Evolutionary conservation across 169 alveolate species (phyloP).

Genomic region (Eimeria praecox): DNA sequence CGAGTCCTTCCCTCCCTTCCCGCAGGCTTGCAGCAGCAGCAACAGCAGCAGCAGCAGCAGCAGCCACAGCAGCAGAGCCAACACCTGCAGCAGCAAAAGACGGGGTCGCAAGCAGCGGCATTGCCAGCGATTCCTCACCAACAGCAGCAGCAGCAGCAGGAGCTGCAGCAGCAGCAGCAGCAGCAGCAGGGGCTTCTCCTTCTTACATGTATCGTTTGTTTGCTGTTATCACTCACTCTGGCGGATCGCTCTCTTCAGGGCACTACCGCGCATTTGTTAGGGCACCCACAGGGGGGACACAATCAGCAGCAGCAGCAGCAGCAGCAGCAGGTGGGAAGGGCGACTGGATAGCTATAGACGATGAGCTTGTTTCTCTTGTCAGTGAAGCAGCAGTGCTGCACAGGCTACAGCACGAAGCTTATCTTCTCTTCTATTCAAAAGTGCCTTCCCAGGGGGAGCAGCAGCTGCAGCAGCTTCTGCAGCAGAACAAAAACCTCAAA

Average conservation of each 20-base stretch:
- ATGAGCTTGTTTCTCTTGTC: conserved; percentile 70
- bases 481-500: conserved; percentile 28
- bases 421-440: conserved; percentile 71
- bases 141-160: conserved; percentile 32
- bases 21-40: neutral
- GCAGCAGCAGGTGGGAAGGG: neutral
- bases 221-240: conserved; percentile 87
- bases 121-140: neutral
- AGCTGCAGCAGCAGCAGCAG: conserved; percentile 17
- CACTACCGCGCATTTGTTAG: conserved; percentile 85
- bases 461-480: conserved; percentile 68
- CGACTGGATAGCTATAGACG: conserved; percentile 71
- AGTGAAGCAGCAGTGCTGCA: conserved; percentile 72
- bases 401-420: conserved; percentile 79
- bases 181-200: conserved; percentile 19
- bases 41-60: conserved; percentile 44
- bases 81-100: neutral
- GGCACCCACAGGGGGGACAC: conserved; percentile 49
- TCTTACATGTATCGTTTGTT: conserved; percentile 82
- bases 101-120: neutral
- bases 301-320: neutral
- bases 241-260: conserved; percentile 85
- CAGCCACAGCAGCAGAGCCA: neutral
- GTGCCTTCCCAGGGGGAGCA: conserved; percentile 53
- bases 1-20: conserved; percentile 40